A percentile compares a stretch with the other conserved stretches of the same genome.
Evolutionary conservation across 495 filamentous ascomycete genomes (phyloP).

Genomic region (Eremomyces bilateralis): DNA sequence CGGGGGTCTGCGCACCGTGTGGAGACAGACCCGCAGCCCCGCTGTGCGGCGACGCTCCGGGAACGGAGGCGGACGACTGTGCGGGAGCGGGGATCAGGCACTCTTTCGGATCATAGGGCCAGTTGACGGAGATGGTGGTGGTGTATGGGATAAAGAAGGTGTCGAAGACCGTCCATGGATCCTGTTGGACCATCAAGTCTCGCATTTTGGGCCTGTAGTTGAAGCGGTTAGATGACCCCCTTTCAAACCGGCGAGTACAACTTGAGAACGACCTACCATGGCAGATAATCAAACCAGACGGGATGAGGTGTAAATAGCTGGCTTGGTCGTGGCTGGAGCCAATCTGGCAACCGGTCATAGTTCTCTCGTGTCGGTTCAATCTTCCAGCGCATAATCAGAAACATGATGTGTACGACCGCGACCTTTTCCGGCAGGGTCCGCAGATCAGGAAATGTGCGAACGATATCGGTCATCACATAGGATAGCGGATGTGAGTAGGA

Average conservation of each 20-base stretch:
- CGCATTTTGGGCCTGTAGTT: slow-evolving; percentile 40
- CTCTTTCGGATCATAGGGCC: slow-evolving; percentile 41
- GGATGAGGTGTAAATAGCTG: slow-evolving; percentile 46
- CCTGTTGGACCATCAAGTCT: slow-evolving; percentile 30
- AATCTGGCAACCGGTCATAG: slow-evolving; percentile 47
- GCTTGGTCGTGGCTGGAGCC: slow-evolving; percentile 34
- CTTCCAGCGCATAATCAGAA: slow-evolving; percentile 66
- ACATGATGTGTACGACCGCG: slow-evolving; percentile 62
- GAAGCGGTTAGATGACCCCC: too few relatives aligned
- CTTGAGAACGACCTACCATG: slow-evolving; percentile 24
- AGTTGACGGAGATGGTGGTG: slow-evolving; percentile 46
- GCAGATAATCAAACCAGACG: slow-evolving; percentile 56
- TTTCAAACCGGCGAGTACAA: too few relatives aligned
- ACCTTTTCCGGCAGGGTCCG: slow-evolving; percentile 49
- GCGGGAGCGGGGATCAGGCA: slow-evolving; percentile 10
- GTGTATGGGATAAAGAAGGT: slow-evolving; percentile 65
- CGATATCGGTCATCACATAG: slow-evolving; percentile 63
- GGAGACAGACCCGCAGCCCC: slow-evolving; percentile 3
- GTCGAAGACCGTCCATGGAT: slow-evolving; percentile 37
- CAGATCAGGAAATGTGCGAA: slow-evolving; percentile 51
- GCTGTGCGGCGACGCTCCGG: not conserved
- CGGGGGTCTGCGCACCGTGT: slow-evolving; percentile 2
- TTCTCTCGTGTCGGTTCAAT: slow-evolving; percentile 52
- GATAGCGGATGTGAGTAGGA: slow-evolving; percentile 48
- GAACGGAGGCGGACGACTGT: not conserved